Conservation (phyloP, 192 early-diverging fungal species). For the Coemansia sp. region DNA sequence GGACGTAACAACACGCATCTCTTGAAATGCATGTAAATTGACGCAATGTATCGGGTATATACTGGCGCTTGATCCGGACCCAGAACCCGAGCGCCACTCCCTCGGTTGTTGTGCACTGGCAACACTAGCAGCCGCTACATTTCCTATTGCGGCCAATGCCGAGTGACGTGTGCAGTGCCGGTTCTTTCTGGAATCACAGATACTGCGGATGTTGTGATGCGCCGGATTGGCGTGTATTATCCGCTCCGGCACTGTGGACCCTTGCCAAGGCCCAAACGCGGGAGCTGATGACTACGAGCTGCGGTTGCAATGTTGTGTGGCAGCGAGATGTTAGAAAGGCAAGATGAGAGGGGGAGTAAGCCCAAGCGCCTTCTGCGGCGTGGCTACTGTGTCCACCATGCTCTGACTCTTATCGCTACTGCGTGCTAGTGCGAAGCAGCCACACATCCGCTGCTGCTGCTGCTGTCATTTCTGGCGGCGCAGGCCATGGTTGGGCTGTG, state of each 20-base stretch:
- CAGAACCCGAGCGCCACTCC: background rate
- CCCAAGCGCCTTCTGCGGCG: background rate
- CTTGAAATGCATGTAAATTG: background rate
- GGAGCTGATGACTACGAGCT: background rate
- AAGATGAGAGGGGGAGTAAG: background rate
- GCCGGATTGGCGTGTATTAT: background rate
- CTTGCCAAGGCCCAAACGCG: background rate
- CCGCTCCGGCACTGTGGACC: background rate
- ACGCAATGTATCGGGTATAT: background rate
- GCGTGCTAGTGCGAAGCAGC: constrained; percentile 1
- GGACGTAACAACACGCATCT: background rate
- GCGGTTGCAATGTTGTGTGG: background rate
- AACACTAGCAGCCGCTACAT: background rate
- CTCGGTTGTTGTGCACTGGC: background rate
- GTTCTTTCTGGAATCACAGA: background rate
- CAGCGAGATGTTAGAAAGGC: background rate
- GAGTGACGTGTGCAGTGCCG: background rate
- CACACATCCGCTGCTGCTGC: background rate
- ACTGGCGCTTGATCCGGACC: constrained; percentile 1
- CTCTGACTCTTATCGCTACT: constrained; percentile 9
- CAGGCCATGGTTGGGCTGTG: background rate
- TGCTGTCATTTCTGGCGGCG: background rate
- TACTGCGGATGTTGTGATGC: background rate
- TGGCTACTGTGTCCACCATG: constrained; percentile 8
- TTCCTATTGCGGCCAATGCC: background rate